Percentiles rank a stretch among this genome's conserved stretches.
These are phyloP conservation scores for Botryotinia narcissicola DNA, from an alignment of 2,329 filamentous ascomycete genomes.

Conservation along the genomic window DNA sequence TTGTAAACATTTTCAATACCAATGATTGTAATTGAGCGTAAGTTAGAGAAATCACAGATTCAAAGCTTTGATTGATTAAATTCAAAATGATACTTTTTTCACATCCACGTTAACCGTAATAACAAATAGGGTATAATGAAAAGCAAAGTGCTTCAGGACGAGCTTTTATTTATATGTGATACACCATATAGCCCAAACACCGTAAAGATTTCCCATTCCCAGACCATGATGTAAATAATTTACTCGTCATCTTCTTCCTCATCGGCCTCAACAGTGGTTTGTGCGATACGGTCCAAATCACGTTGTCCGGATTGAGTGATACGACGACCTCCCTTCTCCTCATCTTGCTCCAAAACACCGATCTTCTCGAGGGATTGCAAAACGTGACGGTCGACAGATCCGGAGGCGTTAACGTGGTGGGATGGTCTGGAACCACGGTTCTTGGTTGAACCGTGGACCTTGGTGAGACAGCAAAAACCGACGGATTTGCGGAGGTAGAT, in stretches of 20 bases:
- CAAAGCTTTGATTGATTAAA: too few species aligned
- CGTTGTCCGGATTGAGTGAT: conserved; percentile 98
- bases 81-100: conserved; percentile 1
- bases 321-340: conserved; percentile 97
- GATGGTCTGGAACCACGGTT: conserved; percentile 91
- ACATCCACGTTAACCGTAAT: conserved; percentile 11
- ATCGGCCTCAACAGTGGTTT: conserved; percentile 73
- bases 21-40: neutral
- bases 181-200: conserved; percentile 29
- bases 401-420: conserved; percentile 93
- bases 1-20: neutral
- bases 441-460: conserved; percentile 94
- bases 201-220: conserved; percentile 27
- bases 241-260: conserved; percentile 70
- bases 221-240: conserved; percentile 38
- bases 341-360: conserved; percentile 93
- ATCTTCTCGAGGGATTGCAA: conserved; percentile 99
- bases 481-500: conserved; percentile 99
- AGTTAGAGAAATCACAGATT: neutral
- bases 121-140: conserved; percentile 20
- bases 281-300: conserved; percentile 95
- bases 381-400: conserved; percentile 95
- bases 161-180: conserved; percentile 21
- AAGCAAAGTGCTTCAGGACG: conserved; percentile 19
- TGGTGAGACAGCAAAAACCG: conserved; percentile 95